phyloP scores from a whole-genome alignment of 768 basidiomycete genomes.

The Russula foetens region DNA sequence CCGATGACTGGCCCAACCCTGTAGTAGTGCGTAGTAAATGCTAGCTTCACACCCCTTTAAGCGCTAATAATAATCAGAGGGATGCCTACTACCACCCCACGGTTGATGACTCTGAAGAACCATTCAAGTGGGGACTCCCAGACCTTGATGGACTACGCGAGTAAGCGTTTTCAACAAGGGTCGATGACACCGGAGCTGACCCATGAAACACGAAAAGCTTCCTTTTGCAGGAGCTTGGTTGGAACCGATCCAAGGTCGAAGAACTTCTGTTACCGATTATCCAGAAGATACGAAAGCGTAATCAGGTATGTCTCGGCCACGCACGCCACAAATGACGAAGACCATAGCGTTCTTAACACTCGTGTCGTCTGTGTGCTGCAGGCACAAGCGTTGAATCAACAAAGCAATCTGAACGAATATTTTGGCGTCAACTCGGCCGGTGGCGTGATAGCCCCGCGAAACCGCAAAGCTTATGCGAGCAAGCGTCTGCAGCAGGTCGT shows the following conservation, averaged over 20 bases:
- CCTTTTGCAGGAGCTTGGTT: conserved; percentile 69
- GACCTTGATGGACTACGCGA: conserved; percentile 86
- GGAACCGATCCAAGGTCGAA: conserved; percentile 78
- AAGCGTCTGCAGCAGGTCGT: conserved; percentile 85
- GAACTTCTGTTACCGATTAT: conserved; percentile 89
- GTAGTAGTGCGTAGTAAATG: conserved; percentile 54
- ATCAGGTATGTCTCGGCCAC: conserved; percentile 42
- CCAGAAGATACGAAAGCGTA: conserved; percentile 76
- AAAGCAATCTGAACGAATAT: conserved; percentile 68
- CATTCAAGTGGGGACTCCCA: conserved; percentile 96
- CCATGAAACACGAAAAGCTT: conserved; percentile 39
- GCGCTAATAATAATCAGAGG: conserved; percentile 37
- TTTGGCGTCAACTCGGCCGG: conserved; percentile 62
- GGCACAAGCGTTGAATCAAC: conserved; percentile 61
- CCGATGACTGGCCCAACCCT: conserved; percentile 87
- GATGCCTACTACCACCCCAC: conserved; percentile 92
- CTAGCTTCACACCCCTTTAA: neutral
- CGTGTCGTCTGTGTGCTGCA: conserved; percentile 22
- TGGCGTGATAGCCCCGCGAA: conserved; percentile 66
- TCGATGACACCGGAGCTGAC: conserved; percentile 19
- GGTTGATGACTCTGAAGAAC: conserved; percentile 85
- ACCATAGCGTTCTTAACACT: neutral
- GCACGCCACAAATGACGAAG: neutral
- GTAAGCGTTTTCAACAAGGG: conserved; percentile 40
- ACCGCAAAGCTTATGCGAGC: conserved; percentile 74